These are phyloP conservation scores for Fusarium odoratissimum DNA, from an alignment of 2,329 filamentous ascomycete genomes.

Conservation along the genomic window DNA sequence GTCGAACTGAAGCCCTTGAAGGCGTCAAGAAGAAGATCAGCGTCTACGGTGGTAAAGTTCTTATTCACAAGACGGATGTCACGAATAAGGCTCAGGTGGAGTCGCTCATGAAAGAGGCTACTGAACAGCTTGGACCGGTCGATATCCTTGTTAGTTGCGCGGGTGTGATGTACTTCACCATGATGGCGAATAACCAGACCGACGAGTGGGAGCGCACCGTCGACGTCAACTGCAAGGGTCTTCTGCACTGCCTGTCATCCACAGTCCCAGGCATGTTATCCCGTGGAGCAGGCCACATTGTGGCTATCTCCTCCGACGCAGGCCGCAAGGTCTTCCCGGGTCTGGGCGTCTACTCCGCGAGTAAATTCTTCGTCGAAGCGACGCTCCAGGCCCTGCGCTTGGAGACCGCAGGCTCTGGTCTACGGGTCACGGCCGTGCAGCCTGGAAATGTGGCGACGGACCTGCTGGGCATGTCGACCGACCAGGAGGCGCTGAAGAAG, in stretches of 20 bases:
- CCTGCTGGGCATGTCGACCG: slow-evolving; percentile 78
- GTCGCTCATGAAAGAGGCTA: slow-evolving; percentile 69
- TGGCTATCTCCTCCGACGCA: slow-evolving; percentile 85
- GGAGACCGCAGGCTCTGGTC: slow-evolving; percentile 78
- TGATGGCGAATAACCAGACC: slow-evolving; percentile 81
- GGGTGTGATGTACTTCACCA: slow-evolving; percentile 89
- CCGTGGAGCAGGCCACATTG: slow-evolving; percentile 77
- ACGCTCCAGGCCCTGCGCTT: slow-evolving; percentile 79
- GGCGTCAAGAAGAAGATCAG: slow-evolving; percentile 71
- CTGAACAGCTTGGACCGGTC: slow-evolving; percentile 73
- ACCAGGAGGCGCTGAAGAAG: slow-evolving; percentile 80
- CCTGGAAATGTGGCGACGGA: slow-evolving; percentile 82
- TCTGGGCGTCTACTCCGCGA: slow-evolving; percentile 83
- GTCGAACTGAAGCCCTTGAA: slow-evolving; percentile 76
- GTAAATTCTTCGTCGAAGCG: slow-evolving; percentile 88
- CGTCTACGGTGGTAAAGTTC: slow-evolving; percentile 69
- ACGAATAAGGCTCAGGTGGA: slow-evolving; percentile 75
- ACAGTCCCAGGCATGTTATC: slow-evolving; percentile 78
- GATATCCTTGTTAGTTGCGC: slow-evolving; percentile 85
- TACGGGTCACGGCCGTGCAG: slow-evolving; percentile 80
- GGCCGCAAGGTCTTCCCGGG: slow-evolving; percentile 86
- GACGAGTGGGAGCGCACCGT: slow-evolving; percentile 86
- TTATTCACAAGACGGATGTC: slow-evolving; percentile 78
- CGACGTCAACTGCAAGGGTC: slow-evolving; percentile 87
- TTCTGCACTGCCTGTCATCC: slow-evolving; percentile 77